phyloP scores from a whole-genome alignment of 2,329 filamentous ascomycete genomes.

The Endocalyx cinctus region DNA sequence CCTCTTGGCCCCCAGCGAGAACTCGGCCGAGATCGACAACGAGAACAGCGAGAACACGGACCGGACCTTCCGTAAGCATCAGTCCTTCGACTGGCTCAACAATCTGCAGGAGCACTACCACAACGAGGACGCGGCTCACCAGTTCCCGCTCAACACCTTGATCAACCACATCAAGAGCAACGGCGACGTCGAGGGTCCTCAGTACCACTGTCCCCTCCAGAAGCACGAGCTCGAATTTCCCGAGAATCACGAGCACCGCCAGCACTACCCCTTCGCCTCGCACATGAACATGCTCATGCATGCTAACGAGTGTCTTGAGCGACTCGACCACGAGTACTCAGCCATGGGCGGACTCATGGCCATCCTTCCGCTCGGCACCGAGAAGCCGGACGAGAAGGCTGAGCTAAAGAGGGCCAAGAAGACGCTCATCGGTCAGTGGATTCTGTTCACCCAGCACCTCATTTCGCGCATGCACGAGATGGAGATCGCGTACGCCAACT shows the following conservation, averaged over 20 bases:
- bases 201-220: conserved; percentile 43
- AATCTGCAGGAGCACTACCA: conserved; percentile 45
- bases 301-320: conserved; percentile 55
- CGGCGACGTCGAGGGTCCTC: conserved; percentile 35
- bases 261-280: conserved; percentile 35
- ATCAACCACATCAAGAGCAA: conserved; percentile 40
- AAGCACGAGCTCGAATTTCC: conserved; percentile 15
- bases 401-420: conserved; percentile 37
- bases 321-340: conserved; percentile 55
- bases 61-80: conserved; percentile 33
- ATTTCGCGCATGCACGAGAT: conserved; percentile 53
- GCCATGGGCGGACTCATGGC: conserved; percentile 52
- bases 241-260: conserved; percentile 11
- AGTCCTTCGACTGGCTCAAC: conserved; percentile 55
- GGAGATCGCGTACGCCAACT: conserved; percentile 47
- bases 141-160: conserved; percentile 41
- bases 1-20: conserved; percentile 36
- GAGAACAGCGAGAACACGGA: conserved; percentile 11
- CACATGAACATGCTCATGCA: conserved; percentile 50
- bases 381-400: conserved; percentile 31
- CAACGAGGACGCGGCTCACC: conserved; percentile 43
- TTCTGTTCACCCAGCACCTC: conserved; percentile 50
- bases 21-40: conserved; percentile 25
- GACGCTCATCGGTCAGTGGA: conserved; percentile 53
- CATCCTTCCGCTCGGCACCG: conserved; percentile 42